A percentile compares a stretch with the other conserved stretches of the same genome.
These are phyloP conservation scores for Lodderomyces theae DNA, from an alignment of 1,139 yeast species.

Conservation along the genomic window DNA sequence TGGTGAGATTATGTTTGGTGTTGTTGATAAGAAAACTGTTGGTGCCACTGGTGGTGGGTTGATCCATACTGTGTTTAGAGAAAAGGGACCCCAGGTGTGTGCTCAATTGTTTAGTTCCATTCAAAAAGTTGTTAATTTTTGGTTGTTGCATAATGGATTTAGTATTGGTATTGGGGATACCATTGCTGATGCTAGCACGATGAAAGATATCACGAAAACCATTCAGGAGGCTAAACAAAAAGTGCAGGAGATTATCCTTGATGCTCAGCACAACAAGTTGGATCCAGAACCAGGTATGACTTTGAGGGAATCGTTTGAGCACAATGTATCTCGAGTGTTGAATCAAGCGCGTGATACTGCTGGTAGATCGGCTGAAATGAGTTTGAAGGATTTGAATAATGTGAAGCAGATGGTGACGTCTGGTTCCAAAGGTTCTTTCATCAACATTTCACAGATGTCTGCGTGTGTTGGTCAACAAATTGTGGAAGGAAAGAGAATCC, in stretches of 20 bases:
- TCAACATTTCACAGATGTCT: conserved; percentile 98
- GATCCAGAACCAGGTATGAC: conserved; percentile 99
- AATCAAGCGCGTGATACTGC: conserved; percentile 99
- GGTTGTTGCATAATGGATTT: conserved; percentile 96
- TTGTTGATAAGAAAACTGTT: conserved; percentile 94
- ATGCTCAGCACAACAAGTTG: conserved; percentile 83
- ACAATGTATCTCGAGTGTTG: conserved; percentile 89
- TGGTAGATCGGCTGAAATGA: conserved; percentile 97
- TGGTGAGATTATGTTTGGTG: conserved; percentile 96
- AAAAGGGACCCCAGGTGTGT: conserved; percentile 89
- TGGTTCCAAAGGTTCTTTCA: conserved; percentile 98
- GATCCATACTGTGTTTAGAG: conserved; percentile 95
- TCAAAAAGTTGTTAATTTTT: conserved; percentile 92
- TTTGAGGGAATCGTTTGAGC: conserved; percentile 95
- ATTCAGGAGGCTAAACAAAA: conserved; percentile 89
- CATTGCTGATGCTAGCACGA: conserved; percentile 95
- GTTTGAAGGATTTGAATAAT: conserved; percentile 88
- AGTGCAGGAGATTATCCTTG: conserved; percentile 88
- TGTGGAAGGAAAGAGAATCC: conserved; percentile 99
- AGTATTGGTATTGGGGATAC: conserved; percentile 99
- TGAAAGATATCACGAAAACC: conserved; percentile 89
- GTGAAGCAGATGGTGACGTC: conserved; percentile 99
- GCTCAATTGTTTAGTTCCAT: conserved; percentile 89
- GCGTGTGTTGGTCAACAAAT: conserved; percentile 99
- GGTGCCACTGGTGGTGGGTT: conserved; percentile 99